Conservation (phyloP, 208 protist genomes). For the Crithidia sp. region DNA sequence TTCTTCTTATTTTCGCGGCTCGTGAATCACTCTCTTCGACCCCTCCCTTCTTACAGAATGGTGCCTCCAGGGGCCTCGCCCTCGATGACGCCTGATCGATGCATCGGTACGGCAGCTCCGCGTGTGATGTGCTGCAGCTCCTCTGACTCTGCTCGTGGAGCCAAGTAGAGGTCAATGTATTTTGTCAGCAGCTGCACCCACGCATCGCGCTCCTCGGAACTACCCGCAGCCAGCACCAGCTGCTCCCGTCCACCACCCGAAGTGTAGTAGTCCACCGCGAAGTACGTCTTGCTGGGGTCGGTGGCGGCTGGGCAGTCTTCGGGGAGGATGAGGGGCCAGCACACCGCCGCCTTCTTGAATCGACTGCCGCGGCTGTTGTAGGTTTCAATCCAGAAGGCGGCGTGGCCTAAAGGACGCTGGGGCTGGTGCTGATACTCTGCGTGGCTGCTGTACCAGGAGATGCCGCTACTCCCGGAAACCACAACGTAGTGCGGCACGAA, state of each 20-base stretch:
- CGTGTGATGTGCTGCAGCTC: constrained; percentile 46
- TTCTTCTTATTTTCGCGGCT: too few species aligned
- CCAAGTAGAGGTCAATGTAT: constrained; percentile 74
- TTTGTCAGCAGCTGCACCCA: constrained; percentile 73
- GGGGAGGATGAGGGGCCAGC: constrained; percentile 67
- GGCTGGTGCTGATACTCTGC: constrained; percentile 27
- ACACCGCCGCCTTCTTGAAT: constrained; percentile 70
- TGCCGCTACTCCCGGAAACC: constrained; percentile 42
- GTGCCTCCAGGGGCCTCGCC: constrained; percentile 67
- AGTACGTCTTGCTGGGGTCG: constrained; percentile 48
- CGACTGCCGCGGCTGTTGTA: constrained; percentile 70
- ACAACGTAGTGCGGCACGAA: constrained; percentile 67
- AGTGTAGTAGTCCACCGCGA: constrained; percentile 63
- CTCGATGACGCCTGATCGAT: constrained; percentile 59
- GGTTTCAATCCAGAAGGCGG: constrained; percentile 58
- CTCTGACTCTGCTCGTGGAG: constrained; percentile 57
- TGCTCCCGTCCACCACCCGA: constrained; percentile 28
- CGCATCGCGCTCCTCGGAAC: constrained; percentile 42
- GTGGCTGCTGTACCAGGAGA: constrained; percentile 49
- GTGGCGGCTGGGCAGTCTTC: constrained; percentile 59
- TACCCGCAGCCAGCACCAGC: constrained; percentile 49
- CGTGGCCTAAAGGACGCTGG: constrained; percentile 31
- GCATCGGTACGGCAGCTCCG: constrained; percentile 41
- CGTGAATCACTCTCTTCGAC: neutral
- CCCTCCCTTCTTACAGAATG: constrained; percentile 17